A percentile compares a stretch with the other conserved stretches of the same genome.
phyloP scores from a whole-genome alignment of 2,329 filamentous ascomycete genomes.

The Phaeoacremonium minimum region DNA sequence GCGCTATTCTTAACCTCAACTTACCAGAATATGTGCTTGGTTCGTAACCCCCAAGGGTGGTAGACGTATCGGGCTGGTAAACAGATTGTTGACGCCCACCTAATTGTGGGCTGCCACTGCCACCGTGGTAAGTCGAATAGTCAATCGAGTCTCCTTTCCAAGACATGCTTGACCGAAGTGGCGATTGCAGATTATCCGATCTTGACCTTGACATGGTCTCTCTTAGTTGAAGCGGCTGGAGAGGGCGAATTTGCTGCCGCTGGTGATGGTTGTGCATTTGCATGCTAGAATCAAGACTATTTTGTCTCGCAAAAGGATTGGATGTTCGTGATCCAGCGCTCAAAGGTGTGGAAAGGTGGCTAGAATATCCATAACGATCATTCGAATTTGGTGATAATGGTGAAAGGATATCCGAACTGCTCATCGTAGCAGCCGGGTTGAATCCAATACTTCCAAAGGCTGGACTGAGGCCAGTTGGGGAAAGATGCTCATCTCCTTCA shows the following conservation, averaged over 20 bases:
- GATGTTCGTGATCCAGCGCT: slow-evolving; percentile 43
- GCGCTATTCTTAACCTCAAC: slow-evolving; percentile 11
- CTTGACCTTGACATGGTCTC: slow-evolving; percentile 54
- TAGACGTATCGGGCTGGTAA: slow-evolving; percentile 39
- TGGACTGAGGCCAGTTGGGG: slow-evolving; percentile 62
- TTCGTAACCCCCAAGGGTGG: slow-evolving; percentile 43
- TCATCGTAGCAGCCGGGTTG: slow-evolving; percentile 45
- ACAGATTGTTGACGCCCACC: slow-evolving; percentile 41
- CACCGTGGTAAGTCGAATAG: slow-evolving; percentile 47
- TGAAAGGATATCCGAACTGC: slow-evolving; percentile 50
- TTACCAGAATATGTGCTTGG: slow-evolving; percentile 48
- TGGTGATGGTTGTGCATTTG: slow-evolving; percentile 39
- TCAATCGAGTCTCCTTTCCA: slow-evolving; percentile 60
- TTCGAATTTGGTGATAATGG: slow-evolving; percentile 50
- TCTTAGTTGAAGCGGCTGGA: slow-evolving; percentile 55
- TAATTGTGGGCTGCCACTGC: slow-evolving; percentile 40
- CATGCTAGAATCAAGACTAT: slow-evolving; percentile 37
- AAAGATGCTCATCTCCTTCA: slow-evolving; percentile 62
- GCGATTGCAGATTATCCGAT: slow-evolving; percentile 55
- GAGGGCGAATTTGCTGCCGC: slow-evolving; percentile 41
- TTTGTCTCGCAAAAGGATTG: slow-evolving; percentile 48
- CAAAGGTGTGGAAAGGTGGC: slow-evolving; percentile 41
- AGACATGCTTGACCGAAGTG: slow-evolving; percentile 55
- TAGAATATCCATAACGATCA: slow-evolving; percentile 50
- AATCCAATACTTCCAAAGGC: slow-evolving; percentile 66